These are phyloP conservation scores for Peribolospora kevripleyi DNA, from an alignment of 768 basidiomycete species.

Conservation along the genomic window DNA sequence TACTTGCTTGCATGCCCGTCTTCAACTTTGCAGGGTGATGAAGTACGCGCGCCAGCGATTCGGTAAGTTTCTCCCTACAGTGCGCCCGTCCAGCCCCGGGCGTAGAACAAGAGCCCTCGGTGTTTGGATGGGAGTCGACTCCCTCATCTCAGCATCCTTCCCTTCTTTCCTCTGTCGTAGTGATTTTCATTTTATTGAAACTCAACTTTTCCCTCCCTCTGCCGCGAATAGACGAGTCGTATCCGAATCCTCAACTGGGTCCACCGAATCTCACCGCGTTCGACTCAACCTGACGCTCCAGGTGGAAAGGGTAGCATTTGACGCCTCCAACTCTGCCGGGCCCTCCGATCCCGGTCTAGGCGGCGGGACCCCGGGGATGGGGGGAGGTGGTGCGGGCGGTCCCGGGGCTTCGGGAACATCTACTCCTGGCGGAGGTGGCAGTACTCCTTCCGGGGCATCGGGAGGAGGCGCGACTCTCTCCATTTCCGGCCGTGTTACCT, in stretches of 20 bases:
- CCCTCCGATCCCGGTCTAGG: slow-evolving; percentile 23
- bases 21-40: slow-evolving; percentile 32
- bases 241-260: slow-evolving; percentile 73
- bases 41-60: slow-evolving; percentile 61
- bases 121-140: too few species aligned
- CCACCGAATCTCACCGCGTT: slow-evolving; percentile 71
- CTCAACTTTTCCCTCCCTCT: not conserved
- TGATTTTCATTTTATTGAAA: not conserved
- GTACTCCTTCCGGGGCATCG: slow-evolving; percentile 20
- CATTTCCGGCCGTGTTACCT: slow-evolving; percentile 58
- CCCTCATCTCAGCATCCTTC: too few species aligned
- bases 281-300: slow-evolving; percentile 59
- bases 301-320: slow-evolving; percentile 58
- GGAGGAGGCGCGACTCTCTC: slow-evolving; percentile 33
- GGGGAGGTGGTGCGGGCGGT: not conserved
- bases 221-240: slow-evolving; percentile 43
- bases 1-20: not conserved
- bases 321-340: slow-evolving; percentile 34
- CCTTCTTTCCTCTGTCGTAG: too few species aligned
- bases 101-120: not conserved
- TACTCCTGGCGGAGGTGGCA: slow-evolving; percentile 12
- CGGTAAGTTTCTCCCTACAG: slow-evolving; percentile 27
- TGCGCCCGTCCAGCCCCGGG: not conserved
- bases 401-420: slow-evolving; percentile 15
- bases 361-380: slow-evolving; percentile 1